phyloP scores from a whole-genome alignment of 768 basidiomycete genomes.

The Mycena galericulata region DNA sequence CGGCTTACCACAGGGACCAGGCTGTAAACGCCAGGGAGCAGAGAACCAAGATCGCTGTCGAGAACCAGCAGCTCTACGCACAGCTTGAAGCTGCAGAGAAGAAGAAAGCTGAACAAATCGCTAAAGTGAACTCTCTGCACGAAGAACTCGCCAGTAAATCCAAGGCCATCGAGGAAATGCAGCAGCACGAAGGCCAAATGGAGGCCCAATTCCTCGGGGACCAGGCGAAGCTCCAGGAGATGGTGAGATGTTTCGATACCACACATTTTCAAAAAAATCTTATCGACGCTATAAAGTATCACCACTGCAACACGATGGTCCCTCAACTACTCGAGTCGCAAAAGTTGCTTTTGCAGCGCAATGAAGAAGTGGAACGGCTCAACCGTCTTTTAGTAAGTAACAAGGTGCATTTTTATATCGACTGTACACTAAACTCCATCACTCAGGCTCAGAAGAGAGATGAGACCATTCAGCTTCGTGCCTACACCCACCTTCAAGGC shows the following conservation, averaged over 20 bases:
- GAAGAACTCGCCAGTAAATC: slow-evolving; percentile 1
- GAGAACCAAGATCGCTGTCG: not conserved
- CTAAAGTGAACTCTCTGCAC: not conserved
- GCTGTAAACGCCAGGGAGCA: slow-evolving; percentile 3
- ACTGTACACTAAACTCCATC: not conserved
- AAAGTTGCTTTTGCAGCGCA: slow-evolving; percentile 17
- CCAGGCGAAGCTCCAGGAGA: slow-evolving; percentile 16
- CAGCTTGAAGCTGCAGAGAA: slow-evolving; percentile 13
- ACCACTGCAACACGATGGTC: not conserved
- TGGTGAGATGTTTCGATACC: slow-evolving; percentile 14
- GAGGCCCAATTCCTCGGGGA: slow-evolving; percentile 19
- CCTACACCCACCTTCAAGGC: not conserved
- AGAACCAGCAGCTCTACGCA: slow-evolving; percentile 8
- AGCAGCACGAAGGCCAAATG: slow-evolving; percentile 19
- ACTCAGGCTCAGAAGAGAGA: slow-evolving; percentile 22
- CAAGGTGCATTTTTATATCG: not conserved
- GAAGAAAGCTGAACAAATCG: not conserved
- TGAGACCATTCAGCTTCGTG: slow-evolving; percentile 20
- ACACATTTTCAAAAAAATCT: not conserved
- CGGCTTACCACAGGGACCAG: slow-evolving; percentile 13
- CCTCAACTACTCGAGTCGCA: slow-evolving; percentile 20
- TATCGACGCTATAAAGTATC: slow-evolving; percentile 10
- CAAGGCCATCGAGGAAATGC: slow-evolving; percentile 3
- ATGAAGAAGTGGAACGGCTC: slow-evolving; percentile 12
- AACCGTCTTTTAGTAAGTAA: slow-evolving; percentile 16